Conservation (phyloP, 768 basidiomycete genomes). For the Clavaria fumosa region DNA sequence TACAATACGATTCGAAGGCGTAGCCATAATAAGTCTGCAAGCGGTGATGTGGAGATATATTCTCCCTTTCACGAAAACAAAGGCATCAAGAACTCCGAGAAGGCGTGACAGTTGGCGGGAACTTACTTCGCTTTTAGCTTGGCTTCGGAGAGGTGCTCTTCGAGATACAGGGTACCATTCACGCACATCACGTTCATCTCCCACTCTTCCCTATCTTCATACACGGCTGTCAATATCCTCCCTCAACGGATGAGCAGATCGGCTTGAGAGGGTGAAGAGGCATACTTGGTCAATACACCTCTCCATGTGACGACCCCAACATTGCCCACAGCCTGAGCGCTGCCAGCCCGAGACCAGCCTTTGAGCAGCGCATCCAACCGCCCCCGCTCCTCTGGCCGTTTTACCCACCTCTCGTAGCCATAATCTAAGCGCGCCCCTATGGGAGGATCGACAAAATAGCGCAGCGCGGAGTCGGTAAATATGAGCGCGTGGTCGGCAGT, state of each 20-base stretch:
- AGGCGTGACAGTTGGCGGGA: too few species aligned
- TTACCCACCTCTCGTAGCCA: neutral
- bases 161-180: constrained; percentile 55
- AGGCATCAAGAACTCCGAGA: too few species aligned
- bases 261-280: constrained; percentile 9
- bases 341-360: neutral
- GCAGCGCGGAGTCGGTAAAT: constrained; percentile 2
- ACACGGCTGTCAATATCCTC: constrained; percentile 70
- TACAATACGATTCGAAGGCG: constrained; percentile 82
- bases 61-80: constrained; percentile 42
- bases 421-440: neutral
- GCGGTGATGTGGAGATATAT: constrained; percentile 47
- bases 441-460: constrained; percentile 5
- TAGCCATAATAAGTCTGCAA: constrained; percentile 71
- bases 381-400: neutral
- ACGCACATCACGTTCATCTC: constrained; percentile 73
- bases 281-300: constrained; percentile 72
- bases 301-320: constrained; percentile 59
- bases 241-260: constrained; percentile 20
- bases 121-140: constrained; percentile 53
- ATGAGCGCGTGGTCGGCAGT: neutral
- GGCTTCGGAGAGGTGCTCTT: constrained; percentile 50
- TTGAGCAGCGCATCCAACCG: neutral
- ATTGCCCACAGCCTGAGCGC: constrained; percentile 19
- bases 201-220: constrained; percentile 69